Conservation (phyloP, 2,329 filamentous ascomycete species). For the Cryoendolithus antarcticus region DNA sequence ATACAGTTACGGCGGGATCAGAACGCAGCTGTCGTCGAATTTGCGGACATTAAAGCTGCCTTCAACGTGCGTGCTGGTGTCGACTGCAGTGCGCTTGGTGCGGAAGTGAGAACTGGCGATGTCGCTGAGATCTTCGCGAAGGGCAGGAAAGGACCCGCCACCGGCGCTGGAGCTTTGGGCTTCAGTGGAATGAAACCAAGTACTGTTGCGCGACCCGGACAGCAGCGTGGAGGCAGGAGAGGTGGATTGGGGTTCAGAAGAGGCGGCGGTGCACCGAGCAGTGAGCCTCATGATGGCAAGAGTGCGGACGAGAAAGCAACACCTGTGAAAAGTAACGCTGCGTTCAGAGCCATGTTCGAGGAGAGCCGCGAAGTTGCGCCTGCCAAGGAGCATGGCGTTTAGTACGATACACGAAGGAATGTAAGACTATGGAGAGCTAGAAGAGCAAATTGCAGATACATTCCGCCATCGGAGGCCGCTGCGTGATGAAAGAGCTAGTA, state of each 20-base stretch:
- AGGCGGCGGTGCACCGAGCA: slow-evolving; percentile 19
- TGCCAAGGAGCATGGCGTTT: not conserved
- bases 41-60: slow-evolving; percentile 53
- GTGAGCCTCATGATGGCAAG: slow-evolving; percentile 8
- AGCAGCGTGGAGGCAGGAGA: slow-evolving; percentile 31
- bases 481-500: no score
- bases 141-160: slow-evolving; percentile 24
- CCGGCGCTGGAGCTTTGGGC: slow-evolving; percentile 16
- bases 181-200: slow-evolving; percentile 9
- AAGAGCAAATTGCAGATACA: no score
- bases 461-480: no score
- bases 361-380: slow-evolving; percentile 11
- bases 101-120: slow-evolving; percentile 34
- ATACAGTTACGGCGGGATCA: slow-evolving; percentile 70
- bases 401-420: not conserved
- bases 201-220: slow-evolving; percentile 32
- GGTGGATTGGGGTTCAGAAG: slow-evolving; percentile 40
- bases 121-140: slow-evolving; percentile 38
- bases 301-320: slow-evolving; percentile 16
- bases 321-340: slow-evolving; percentile 42
- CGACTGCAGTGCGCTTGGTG: slow-evolving; percentile 27
- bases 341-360: slow-evolving; percentile 44
- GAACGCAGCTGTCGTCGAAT: slow-evolving; percentile 78
- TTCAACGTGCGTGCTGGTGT: slow-evolving; percentile 53
- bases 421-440: no score